phyloP scores from a whole-genome alignment of 192 early-diverging fungal species.

The Linnemannia exigua region DNA sequence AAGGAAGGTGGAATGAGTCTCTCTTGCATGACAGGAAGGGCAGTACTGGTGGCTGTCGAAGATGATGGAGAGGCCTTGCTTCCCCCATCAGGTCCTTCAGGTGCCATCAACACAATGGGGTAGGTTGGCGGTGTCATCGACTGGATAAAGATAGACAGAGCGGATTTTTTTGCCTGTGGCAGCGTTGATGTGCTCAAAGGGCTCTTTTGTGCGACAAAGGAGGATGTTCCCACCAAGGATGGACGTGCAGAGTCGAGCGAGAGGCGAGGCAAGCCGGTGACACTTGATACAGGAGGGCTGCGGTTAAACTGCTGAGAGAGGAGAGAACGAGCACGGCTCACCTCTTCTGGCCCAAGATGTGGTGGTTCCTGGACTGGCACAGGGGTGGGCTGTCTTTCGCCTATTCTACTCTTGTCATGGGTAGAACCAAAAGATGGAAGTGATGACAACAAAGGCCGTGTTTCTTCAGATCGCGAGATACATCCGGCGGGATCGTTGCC shows the following conservation, averaged over 20 bases:
- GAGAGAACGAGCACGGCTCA: slow-evolving; percentile 27
- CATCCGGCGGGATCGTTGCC: neutral
- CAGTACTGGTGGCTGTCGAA: neutral
- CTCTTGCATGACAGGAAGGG: neutral
- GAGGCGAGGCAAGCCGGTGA: neutral
- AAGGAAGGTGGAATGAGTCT: neutral
- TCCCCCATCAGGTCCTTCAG: neutral
- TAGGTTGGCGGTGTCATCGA: slow-evolving; percentile 18
- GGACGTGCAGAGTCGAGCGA: slow-evolving; percentile 17
- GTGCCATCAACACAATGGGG: neutral
- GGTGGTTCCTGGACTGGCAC: neutral
- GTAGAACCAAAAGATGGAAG: neutral
- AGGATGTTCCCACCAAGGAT: neutral
- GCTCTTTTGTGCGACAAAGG: neutral
- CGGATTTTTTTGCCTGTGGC: slow-evolving; percentile 23
- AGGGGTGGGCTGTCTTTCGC: neutral
- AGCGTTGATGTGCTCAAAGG: neutral
- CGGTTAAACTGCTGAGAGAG: slow-evolving; percentile 26
- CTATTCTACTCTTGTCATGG: neutral
- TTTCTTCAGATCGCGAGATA: neutral
- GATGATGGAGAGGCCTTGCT: neutral
- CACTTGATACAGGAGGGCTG: neutral
- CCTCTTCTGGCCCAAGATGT: neutral
- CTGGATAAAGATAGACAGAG: slow-evolving; percentile 1
- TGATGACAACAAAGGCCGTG: neutral